Conservation (phyloP, 108 stramenopile species). For the Cyclotella cryptica region DNA sequence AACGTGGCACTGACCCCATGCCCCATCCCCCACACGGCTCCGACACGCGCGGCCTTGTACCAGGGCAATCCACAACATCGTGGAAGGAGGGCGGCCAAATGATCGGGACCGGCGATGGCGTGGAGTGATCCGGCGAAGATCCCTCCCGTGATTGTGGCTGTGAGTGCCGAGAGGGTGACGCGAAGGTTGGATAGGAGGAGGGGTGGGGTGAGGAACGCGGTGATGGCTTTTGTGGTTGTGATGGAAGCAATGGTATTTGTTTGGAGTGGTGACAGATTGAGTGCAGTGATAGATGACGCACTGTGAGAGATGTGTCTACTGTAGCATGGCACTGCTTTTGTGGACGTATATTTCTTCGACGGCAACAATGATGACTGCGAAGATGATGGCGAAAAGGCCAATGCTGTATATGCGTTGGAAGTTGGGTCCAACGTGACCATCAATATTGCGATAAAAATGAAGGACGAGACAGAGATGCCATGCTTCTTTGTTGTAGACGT, state of each 20-base stretch:
- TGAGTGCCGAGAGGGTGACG: constrained; percentile 50
- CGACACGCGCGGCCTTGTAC: constrained; percentile 88
- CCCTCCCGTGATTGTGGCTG: constrained; percentile 82
- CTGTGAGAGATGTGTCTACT: background rate
- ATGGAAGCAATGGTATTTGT: background rate
- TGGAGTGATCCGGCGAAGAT: constrained; percentile 92
- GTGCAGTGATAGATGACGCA: background rate
- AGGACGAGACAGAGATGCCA: background rate
- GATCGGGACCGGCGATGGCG: constrained; percentile 97
- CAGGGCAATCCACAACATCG: constrained; percentile 90
- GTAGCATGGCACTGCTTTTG: background rate
- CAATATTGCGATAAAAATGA: background rate
- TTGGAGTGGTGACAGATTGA: constrained; percentile 5
- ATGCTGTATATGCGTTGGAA: background rate
- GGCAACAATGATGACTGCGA: background rate
- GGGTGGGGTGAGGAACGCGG: background rate
- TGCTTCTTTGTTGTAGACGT: background rate
- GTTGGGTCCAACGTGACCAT: background rate
- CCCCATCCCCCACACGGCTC: constrained; percentile 95
- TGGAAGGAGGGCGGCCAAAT: constrained; percentile 94
- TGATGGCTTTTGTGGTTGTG: background rate
- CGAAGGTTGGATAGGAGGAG: constrained; percentile 1
- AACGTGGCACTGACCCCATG: constrained; percentile 93
- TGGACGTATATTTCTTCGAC: background rate
- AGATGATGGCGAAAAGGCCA: constrained; percentile 3